Conservation (phyloP, 2,329 filamentous ascomycete genomes). For the Parastagonospora nodorum region DNA sequence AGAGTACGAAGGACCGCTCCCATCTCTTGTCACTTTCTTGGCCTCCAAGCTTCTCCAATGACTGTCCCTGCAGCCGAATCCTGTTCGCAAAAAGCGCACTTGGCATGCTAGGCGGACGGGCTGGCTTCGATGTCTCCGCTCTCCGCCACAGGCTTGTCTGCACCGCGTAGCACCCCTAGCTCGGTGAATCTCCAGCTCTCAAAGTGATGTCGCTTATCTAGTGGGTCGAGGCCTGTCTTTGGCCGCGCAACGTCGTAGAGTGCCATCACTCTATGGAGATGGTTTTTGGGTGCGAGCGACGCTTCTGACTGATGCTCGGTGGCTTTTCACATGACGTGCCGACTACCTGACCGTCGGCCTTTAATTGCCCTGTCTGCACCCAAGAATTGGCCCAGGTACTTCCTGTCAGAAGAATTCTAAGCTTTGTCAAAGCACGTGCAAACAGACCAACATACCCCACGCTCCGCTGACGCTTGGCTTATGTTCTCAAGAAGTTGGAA, state of each 20-base stretch:
- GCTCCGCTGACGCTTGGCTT: slow-evolving; percentile 15
- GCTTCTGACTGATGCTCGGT: slow-evolving; percentile 14
- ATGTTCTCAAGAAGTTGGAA: background rate
- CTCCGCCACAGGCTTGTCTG: slow-evolving; percentile 36
- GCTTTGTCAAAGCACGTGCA: slow-evolving; percentile 1
- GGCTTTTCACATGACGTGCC: slow-evolving; percentile 18
- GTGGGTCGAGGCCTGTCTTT: too few relatives aligned
- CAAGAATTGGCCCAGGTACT: slow-evolving; percentile 8
- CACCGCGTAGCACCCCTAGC: slow-evolving; percentile 13
- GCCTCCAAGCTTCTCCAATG: slow-evolving; percentile 33
- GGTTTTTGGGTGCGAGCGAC: background rate
- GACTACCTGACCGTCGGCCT: slow-evolving; percentile 9
- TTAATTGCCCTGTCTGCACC: slow-evolving; percentile 8
- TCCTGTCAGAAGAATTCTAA: slow-evolving; percentile 15
- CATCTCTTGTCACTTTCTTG: slow-evolving; percentile 36
- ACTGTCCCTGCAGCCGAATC: slow-evolving; percentile 8
- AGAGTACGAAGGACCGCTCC: slow-evolving; percentile 14
- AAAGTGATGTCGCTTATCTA: too few relatives aligned
- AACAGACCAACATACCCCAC: slow-evolving; percentile 12
- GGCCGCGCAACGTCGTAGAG: too few relatives aligned
- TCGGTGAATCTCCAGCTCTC: background rate
- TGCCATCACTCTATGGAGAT: background rate
- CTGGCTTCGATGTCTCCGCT: slow-evolving; percentile 23
- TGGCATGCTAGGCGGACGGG: slow-evolving; percentile 36
- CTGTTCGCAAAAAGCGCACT: slow-evolving; percentile 20